These are phyloP conservation scores for Cryptococcus depauperatus DNA, from an alignment of 1,284 basidiomycete genomes.

Conservation along the genomic window DNA sequence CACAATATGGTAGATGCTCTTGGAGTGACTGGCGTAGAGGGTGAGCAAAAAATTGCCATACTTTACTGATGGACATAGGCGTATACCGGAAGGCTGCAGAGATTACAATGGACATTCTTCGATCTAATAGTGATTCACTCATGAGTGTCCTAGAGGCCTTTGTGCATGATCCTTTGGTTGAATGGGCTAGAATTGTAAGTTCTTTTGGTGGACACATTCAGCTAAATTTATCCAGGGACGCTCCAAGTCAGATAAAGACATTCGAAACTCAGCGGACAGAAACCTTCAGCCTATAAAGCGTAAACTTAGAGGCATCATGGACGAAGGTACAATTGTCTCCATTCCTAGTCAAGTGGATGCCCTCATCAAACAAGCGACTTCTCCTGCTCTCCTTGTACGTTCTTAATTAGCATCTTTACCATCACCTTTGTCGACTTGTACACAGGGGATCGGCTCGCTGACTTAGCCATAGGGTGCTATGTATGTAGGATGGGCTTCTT, in stretches of 20 bases:
- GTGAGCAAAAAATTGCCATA: slow-evolving; percentile 41
- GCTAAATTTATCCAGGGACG: slow-evolving; percentile 15
- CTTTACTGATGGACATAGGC: slow-evolving; percentile 48
- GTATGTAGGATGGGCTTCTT: slow-evolving; percentile 71
- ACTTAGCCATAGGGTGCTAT: slow-evolving; percentile 36
- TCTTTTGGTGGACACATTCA: slow-evolving; percentile 6
- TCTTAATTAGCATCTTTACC: not conserved
- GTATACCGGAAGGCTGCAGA: slow-evolving; percentile 90
- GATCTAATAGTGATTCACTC: slow-evolving; percentile 85
- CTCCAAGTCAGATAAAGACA: slow-evolving; percentile 26
- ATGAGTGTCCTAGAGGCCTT: slow-evolving; percentile 97
- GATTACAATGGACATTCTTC: slow-evolving; percentile 77
- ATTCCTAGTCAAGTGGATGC: slow-evolving; percentile 81
- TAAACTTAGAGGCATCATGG: slow-evolving; percentile 67
- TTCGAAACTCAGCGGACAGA: slow-evolving; percentile 60
- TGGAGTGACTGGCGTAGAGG: slow-evolving; percentile 90
- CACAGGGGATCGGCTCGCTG: slow-evolving; percentile 7
- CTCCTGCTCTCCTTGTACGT: slow-evolving; percentile 63
- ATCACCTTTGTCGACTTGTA: not conserved
- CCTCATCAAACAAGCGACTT: slow-evolving; percentile 78
- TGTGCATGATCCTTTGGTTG: slow-evolving; percentile 92
- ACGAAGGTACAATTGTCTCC: slow-evolving; percentile 51
- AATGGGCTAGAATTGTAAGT: slow-evolving; percentile 70
- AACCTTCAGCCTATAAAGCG: slow-evolving; percentile 71
- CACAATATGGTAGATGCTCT: slow-evolving; percentile 90